These are phyloP conservation scores for Cruciata laevipes DNA, from an alignment of 257 asterid species.

Conservation along the genomic window DNA sequence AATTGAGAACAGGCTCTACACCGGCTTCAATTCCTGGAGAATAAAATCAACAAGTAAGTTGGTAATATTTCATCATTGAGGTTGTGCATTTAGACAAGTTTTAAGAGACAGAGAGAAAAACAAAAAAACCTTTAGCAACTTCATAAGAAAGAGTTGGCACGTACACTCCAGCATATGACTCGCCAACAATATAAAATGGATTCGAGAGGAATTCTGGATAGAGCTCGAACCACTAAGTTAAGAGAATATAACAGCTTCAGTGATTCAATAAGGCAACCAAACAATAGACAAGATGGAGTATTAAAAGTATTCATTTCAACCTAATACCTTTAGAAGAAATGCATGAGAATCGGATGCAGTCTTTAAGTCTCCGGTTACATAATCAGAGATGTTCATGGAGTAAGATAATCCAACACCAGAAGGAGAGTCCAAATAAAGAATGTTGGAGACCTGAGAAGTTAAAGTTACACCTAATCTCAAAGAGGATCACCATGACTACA, in stretches of 20 bases:
- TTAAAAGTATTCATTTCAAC: not conserved
- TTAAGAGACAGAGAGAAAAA: constrained; percentile 32
- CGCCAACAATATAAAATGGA: constrained; percentile 79
- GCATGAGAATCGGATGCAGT: constrained; percentile 75
- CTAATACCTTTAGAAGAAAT: constrained; percentile 77
- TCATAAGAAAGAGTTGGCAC: constrained; percentile 86
- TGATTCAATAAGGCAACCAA: not conserved
- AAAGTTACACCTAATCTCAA: constrained; percentile 3
- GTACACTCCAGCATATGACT: constrained; percentile 91
- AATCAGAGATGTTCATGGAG: constrained; percentile 61
- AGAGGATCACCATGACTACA: not conserved
- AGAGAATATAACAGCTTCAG: not conserved
- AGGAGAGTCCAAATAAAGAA: constrained; percentile 85
- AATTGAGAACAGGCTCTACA: constrained; percentile 56
- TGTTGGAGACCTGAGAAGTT: constrained; percentile 53
- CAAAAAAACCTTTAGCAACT: constrained; percentile 70
- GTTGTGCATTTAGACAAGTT: constrained; percentile 17
- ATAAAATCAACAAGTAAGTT: constrained; percentile 9
- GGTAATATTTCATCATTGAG: not conserved
- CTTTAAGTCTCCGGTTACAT: constrained; percentile 66
- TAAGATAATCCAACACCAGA: constrained; percentile 89
- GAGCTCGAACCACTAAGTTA: constrained; percentile 81
- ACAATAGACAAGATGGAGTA: not conserved
- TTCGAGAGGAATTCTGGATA: constrained; percentile 69
- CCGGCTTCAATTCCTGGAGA: constrained; percentile 67